Base-by-base conservation (phyloP, 2,329 filamentous ascomycete genomes). In the Colletotrichum musae region DNA sequence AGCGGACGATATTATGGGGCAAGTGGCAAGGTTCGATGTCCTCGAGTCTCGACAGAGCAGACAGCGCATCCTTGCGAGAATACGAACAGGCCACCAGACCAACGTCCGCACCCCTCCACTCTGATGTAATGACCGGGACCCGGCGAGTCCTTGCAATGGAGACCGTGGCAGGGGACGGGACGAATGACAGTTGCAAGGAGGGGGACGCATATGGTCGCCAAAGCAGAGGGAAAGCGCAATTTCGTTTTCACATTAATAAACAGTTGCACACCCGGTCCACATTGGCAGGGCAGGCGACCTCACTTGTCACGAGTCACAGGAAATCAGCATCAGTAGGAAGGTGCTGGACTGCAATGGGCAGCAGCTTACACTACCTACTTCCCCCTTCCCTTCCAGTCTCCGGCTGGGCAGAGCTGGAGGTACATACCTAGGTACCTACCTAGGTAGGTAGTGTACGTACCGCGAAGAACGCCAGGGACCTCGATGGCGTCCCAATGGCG, bases 61-160 rank as follows among this genome's bases (percentile, higher is more conserved):
- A 13, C 47, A 24, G 32, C 7, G 7, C 32, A 36, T 36, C 32
- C 32, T 18, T 21, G 65, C 26, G 50, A 36, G 32, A 65, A 69
- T 69, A 66, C 62, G 66, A 69, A 66, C 66, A 66, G 66, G 54
- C 61, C 66, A 69, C 56, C 61, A 48, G 43, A 66, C 61, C 50
- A 69, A 69, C 62, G 43, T 24, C 21, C 21, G 21, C 21, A 50
- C 21, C 16, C 16, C 41, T 66, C 66, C 66, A 69, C 62, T 59
- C 56, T 66, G 66, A 69, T 69, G 62, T 60, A 69, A 69, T 69
- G 21, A 39, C 53, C 39, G 53, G 52, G 32, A 47, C 53, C 21
- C 52, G 64, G 64, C 64, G 53, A 21, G 47, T 32, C 53, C 59
- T 64, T n/a, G 32, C 39, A 26, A 66, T 66, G 62, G 66, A 54